These are phyloP conservation scores for Pascua sp. DNA, from an alignment of 1,284 basidiomycete genomes.

Conservation along the genomic window DNA sequence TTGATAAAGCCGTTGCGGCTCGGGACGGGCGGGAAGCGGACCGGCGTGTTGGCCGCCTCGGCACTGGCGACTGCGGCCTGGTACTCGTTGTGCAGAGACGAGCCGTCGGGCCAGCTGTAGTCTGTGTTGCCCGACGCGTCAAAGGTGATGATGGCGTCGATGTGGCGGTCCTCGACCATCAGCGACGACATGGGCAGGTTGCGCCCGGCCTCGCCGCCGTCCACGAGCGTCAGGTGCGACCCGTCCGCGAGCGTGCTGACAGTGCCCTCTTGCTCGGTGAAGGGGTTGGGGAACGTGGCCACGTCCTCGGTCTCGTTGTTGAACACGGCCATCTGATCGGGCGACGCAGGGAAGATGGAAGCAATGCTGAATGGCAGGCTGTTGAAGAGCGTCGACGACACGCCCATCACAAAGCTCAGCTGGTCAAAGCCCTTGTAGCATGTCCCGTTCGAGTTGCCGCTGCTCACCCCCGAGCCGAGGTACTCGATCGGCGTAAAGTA, in stretches of 20 bases:
- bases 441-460: slow-evolving; percentile 39
- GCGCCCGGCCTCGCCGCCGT: slow-evolving; percentile 52
- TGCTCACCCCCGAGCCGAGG: slow-evolving; percentile 41
- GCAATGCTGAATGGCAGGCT: slow-evolving; percentile 28
- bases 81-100: slow-evolving; percentile 45
- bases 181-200: slow-evolving; percentile 55
- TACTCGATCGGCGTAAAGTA: slow-evolving; percentile 45
- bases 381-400: slow-evolving; percentile 47
- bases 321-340: slow-evolving; percentile 21
- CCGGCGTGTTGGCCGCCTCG: slow-evolving; percentile 27
- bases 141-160: slow-evolving; percentile 55
- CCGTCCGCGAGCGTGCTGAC: slow-evolving; percentile 29
- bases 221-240: slow-evolving; percentile 48
- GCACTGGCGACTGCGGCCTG: slow-evolving; percentile 23
- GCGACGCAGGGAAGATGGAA: slow-evolving; percentile 21
- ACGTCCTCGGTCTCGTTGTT: slow-evolving; percentile 48
- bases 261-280: slow-evolving; percentile 15
- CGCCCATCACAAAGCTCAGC: slow-evolving; percentile 48
- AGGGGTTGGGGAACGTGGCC: slow-evolving; percentile 50
- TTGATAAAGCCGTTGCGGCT: slow-evolving; percentile 53
- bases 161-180: slow-evolving; percentile 50
- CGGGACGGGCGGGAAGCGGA: slow-evolving; percentile 51
- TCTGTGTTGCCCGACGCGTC: slow-evolving; percentile 54
- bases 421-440: slow-evolving; percentile 49
- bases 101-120: slow-evolving; percentile 54